These are phyloP conservation scores for Ceratocystis ficicola DNA, from an alignment of 2,329 filamentous ascomycete species.

Conservation along the genomic window DNA sequence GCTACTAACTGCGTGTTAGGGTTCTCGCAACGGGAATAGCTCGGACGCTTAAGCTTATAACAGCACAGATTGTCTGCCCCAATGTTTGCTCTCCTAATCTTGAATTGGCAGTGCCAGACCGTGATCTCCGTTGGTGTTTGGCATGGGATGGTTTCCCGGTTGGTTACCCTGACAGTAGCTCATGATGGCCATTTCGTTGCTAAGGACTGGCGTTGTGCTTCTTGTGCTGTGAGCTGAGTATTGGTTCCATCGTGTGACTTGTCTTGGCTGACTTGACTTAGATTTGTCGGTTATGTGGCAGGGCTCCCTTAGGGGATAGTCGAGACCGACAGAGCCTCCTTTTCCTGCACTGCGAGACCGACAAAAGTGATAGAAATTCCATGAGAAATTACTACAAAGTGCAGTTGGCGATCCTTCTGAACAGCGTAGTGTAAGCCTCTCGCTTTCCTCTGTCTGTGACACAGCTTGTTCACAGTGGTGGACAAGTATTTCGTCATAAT, in stretches of 20 bases:
- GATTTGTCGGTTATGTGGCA: neutral
- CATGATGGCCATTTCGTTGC: neutral
- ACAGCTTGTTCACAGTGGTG: neutral
- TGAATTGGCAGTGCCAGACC: neutral
- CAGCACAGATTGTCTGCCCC: too few species aligned
- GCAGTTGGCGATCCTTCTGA: too few species aligned
- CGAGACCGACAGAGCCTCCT: neutral
- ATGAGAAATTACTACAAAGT: too few species aligned
- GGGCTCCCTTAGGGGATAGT: neutral
- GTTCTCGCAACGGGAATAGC: too few species aligned
- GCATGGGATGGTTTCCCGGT: neutral
- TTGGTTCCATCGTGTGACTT: neutral
- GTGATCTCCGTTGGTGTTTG: neutral
- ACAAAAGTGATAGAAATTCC: too few species aligned
- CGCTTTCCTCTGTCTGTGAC: neutral
- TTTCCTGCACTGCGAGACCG: neutral
- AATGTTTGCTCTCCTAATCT: neutral
- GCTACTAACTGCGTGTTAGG: too few species aligned
- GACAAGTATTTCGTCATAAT: neutral
- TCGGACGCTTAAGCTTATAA: too few species aligned
- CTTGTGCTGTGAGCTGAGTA: neutral
- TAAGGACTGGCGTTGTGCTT: neutral
- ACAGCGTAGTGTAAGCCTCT: too few species aligned
- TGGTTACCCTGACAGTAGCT: conserved; percentile 5
- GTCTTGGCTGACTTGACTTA: neutral